A percentile compares a stretch with the other conserved stretches of the same genome.
phyloP scores from a whole-genome alignment of 139 green algal species.

The Astrephomene gubernaculifera region DNA sequence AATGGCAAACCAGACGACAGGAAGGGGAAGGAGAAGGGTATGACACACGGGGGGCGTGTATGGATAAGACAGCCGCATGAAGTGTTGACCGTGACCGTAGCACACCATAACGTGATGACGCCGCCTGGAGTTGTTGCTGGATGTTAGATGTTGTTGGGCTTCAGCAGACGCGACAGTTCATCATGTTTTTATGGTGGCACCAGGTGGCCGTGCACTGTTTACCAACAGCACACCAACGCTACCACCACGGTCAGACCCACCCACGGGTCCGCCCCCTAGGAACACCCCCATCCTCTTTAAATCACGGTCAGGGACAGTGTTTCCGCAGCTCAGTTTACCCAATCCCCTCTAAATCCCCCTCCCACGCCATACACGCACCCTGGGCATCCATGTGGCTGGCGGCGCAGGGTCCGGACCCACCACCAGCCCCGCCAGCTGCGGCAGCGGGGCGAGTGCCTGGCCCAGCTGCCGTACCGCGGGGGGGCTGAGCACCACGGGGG shows the following conservation, averaged over 20 bases:
- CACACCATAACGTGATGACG: not conserved
- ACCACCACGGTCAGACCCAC: not conserved
- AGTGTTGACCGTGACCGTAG: not conserved
- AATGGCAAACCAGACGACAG: not conserved
- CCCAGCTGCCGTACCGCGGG: conserved; percentile 32
- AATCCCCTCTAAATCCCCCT: not conserved
- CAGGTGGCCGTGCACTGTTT: too few species aligned
- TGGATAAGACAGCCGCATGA: too few species aligned
- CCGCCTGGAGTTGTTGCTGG: not conserved
- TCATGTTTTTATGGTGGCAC: not conserved
- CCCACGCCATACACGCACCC: not conserved
- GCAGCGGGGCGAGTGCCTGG: not conserved
- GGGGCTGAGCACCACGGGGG: conserved; percentile 21
- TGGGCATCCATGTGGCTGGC: conserved; percentile 12
- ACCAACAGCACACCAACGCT: too few species aligned
- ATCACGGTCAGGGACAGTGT: too few species aligned
- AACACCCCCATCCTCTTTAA: too few species aligned
- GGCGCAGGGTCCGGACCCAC: conserved; percentile 28
- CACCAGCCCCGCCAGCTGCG: not conserved
- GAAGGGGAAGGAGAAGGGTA: not conserved
- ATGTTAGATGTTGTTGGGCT: too few species aligned
- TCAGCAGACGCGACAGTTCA: too few species aligned
- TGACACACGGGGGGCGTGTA: too few species aligned
- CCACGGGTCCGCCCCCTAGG: not conserved
- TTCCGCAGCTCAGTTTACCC: not conserved